A percentile compares a stretch with the other conserved stretches of the same genome.
phyloP scores from a whole-genome alignment of 208 protist species.

The Crithidia expoeki region DNA sequence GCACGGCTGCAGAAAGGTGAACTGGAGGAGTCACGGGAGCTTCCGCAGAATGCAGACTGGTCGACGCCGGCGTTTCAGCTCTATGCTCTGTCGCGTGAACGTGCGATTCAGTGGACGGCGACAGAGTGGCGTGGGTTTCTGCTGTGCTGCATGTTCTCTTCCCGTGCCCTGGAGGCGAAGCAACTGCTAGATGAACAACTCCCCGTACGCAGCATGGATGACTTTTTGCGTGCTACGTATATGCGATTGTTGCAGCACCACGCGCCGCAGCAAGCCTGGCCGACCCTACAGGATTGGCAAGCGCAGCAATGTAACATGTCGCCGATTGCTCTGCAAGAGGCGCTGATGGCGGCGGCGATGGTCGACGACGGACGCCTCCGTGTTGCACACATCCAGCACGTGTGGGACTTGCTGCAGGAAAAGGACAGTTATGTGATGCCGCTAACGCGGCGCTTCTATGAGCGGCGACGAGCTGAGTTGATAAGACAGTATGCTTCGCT shows the following conservation, averaged over 20 bases:
- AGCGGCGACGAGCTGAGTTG: constrained; percentile 48
- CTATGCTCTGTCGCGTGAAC: constrained; percentile 62
- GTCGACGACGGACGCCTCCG: constrained; percentile 38
- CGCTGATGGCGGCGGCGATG: constrained; percentile 71
- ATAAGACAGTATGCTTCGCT: not conserved
- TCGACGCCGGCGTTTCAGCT: constrained; percentile 69
- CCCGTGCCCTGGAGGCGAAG: constrained; percentile 68
- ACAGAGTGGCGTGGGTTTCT: constrained; percentile 90
- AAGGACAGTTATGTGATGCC: constrained; percentile 89
- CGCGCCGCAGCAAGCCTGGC: constrained; percentile 49
- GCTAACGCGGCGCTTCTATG: constrained; percentile 72
- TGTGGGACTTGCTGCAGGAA: constrained; percentile 61
- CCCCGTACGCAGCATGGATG: constrained; percentile 62
- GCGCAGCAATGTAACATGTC: constrained; percentile 44
- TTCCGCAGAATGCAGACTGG: constrained; percentile 86
- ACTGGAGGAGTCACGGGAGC: constrained; percentile 63
- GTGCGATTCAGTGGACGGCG: constrained; percentile 83
- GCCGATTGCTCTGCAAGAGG: constrained; percentile 86
- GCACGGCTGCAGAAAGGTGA: constrained; percentile 75
- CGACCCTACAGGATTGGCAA: constrained; percentile 50
- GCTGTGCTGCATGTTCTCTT: constrained; percentile 83
- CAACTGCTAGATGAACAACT: constrained; percentile 60
- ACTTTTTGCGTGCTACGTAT: constrained; percentile 84
- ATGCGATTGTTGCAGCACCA: constrained; percentile 82
- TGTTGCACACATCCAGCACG: constrained; percentile 30